These are phyloP conservation scores for Solanum sejunctum DNA, from an alignment of 257 asterid genomes.

Conservation along the genomic window DNA sequence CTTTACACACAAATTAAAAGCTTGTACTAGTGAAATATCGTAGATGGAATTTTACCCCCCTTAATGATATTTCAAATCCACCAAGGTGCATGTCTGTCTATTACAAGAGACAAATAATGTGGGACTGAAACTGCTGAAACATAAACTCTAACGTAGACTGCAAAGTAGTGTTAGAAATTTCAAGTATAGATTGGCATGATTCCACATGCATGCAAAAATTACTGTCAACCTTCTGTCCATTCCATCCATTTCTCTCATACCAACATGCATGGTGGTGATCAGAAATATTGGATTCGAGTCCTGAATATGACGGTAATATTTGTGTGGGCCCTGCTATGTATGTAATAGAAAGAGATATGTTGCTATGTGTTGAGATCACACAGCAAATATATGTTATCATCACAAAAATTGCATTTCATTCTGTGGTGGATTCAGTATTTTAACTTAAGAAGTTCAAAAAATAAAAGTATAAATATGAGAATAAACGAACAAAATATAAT, in stretches of 20 bases:
- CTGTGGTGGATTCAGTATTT: no score
- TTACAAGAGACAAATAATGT: background rate
- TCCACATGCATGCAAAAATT: slow-evolving; percentile 21
- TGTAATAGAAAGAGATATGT: no score
- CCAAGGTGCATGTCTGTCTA: background rate
- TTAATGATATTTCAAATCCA: background rate
- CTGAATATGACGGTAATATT: no score
- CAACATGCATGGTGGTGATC: no score
- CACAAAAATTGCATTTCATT: no score
- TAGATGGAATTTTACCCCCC: background rate
- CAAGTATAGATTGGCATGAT: slow-evolving; percentile 26
- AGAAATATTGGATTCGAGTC: no score
- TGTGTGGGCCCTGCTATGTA: no score
- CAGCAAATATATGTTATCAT: no score
- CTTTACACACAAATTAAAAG: background rate
- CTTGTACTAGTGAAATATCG: background rate
- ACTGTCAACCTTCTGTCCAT: slow-evolving; percentile 14
- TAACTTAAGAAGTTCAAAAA: no score
- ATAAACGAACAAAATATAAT: no score
- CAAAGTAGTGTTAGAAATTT: background rate
- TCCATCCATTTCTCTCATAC: slow-evolving; percentile 20
- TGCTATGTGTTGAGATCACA: no score
- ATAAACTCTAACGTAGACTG: background rate
- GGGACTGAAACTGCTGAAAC: background rate
- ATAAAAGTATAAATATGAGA: no score